Conservation (phyloP, 169 alveolate species). For the Fabrea salina region DNA sequence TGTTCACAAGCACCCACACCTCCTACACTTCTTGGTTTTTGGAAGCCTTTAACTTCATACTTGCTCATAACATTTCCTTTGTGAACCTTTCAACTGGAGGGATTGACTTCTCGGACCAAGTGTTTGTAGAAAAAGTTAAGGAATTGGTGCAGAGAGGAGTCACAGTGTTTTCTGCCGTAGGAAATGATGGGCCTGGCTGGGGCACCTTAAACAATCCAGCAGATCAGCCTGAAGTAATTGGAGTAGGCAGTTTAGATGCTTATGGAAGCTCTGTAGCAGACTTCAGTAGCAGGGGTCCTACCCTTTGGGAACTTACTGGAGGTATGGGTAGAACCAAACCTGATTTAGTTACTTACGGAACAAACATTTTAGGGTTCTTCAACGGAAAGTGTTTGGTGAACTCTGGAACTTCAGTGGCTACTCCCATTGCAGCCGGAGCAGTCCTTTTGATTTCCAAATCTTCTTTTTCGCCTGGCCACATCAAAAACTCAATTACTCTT, state of each 20-base stretch:
- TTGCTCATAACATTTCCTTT: conserved; percentile 34
- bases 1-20: conserved; percentile 30
- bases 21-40: conserved; percentile 58
- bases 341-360: conserved; percentile 48
- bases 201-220: conserved; percentile 62
- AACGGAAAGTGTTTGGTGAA: conserved; percentile 20
- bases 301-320: conserved; percentile 40
- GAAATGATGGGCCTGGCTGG: conserved; percentile 60
- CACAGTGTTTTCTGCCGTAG: conserved; percentile 49
- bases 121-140: conserved; percentile 44
- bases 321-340: conserved; percentile 54
- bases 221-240: conserved; percentile 48
- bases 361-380: not conserved
- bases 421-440: conserved; percentile 47
- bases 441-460: conserved; percentile 25
- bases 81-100: conserved; percentile 52
- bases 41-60: conserved; percentile 50
- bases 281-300: conserved; percentile 59
- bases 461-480: conserved; percentile 24
- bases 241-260: conserved; percentile 52
- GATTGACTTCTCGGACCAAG: conserved; percentile 43
- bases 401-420: conserved; percentile 55
- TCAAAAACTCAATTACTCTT: conserved; percentile 31
- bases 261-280: conserved; percentile 28
- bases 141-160: conserved; percentile 43